phyloP scores from a whole-genome alignment of 2,329 filamentous ascomycete species.

The Aspergillus felis region DNA sequence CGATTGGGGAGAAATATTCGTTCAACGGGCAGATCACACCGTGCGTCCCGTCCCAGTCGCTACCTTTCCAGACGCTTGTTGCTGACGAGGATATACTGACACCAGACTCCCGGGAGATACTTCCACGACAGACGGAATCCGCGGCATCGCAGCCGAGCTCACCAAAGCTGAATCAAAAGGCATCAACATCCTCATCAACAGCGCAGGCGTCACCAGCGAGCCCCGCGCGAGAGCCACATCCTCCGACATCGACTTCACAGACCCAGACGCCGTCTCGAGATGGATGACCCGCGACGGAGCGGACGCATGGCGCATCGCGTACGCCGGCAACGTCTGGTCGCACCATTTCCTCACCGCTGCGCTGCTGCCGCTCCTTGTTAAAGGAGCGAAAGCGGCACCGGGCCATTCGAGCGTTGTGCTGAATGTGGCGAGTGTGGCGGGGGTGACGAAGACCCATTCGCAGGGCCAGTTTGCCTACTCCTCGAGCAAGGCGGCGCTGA shows the following conservation, averaged over 20 bases:
- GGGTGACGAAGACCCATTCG: slow-evolving; percentile 49
- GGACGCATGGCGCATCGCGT: slow-evolving; percentile 47
- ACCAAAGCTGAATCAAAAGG: slow-evolving; percentile 50
- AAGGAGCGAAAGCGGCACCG: slow-evolving; percentile 43
- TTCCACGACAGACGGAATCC: slow-evolving; percentile 49
- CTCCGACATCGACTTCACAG: slow-evolving; percentile 10
- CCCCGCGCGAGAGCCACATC: slow-evolving; percentile 41
- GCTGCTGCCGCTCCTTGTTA: slow-evolving; percentile 52
- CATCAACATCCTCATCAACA: slow-evolving; percentile 45
- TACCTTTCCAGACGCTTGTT: no score
- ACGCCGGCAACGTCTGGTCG: slow-evolving; percentile 50
- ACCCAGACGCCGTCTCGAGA: slow-evolving; percentile 7
- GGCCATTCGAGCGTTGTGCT: slow-evolving; percentile 50
- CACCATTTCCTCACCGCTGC: slow-evolving; percentile 53
- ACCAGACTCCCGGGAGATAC: slow-evolving; percentile 44
- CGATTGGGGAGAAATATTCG: slow-evolving; percentile 45
- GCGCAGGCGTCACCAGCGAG: slow-evolving; percentile 47
- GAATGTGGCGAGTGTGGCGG: slow-evolving; percentile 52
- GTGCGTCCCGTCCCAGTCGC: slow-evolving; percentile 19
- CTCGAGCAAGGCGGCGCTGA: slow-evolving; percentile 45
- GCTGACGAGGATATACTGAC: slow-evolving; percentile 4
- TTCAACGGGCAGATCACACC: slow-evolving; percentile 42
- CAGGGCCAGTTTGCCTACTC: slow-evolving; percentile 53
- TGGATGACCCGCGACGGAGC: slow-evolving; percentile 22
- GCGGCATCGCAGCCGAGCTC: slow-evolving; percentile 48